Conservation (phyloP, 257 asterid genomes). For the Linaria vulgaris region DNA sequence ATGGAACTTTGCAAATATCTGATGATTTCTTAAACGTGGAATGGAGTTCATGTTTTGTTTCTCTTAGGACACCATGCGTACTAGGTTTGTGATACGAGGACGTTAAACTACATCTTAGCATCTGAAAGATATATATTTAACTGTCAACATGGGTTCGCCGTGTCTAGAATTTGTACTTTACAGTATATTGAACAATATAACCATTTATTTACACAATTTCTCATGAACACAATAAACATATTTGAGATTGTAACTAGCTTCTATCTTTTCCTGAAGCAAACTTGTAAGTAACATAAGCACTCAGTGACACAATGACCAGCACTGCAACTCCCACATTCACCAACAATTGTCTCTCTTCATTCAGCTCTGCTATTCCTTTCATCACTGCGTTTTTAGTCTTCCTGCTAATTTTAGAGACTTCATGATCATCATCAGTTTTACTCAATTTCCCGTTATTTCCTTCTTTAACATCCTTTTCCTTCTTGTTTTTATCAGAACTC, state of each 20-base stretch:
- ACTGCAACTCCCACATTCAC: slow-evolving; percentile 67
- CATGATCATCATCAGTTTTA: slow-evolving; percentile 11
- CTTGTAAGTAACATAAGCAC: slow-evolving; percentile 50
- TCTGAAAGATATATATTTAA: too few relatives aligned
- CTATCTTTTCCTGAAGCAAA: slow-evolving; percentile 32
- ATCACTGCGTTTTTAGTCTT: slow-evolving; percentile 40
- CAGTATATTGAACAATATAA: background rate
- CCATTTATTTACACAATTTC: slow-evolving; percentile 2
- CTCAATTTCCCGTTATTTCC: background rate
- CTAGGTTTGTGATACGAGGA: too few relatives aligned
- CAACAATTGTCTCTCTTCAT: slow-evolving; percentile 62
- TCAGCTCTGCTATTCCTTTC: slow-evolving; percentile 37
- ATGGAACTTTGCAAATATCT: too few relatives aligned
- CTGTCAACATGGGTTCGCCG: too few relatives aligned
- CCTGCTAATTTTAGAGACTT: slow-evolving; percentile 13
- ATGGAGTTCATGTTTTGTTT: too few relatives aligned
- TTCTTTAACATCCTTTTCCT: slow-evolving; percentile 22
- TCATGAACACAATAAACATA: background rate
- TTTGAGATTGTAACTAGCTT: slow-evolving; percentile 13
- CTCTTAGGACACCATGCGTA: too few relatives aligned
- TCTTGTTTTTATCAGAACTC: slow-evolving; percentile 11
- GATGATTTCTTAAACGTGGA: too few relatives aligned
- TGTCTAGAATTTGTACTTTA: background rate
- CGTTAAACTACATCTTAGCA: too few relatives aligned
- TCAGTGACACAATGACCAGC: slow-evolving; percentile 60